Conservation (phyloP, 2,329 filamentous ascomycete genomes). For the Onygena corvina region DNA sequence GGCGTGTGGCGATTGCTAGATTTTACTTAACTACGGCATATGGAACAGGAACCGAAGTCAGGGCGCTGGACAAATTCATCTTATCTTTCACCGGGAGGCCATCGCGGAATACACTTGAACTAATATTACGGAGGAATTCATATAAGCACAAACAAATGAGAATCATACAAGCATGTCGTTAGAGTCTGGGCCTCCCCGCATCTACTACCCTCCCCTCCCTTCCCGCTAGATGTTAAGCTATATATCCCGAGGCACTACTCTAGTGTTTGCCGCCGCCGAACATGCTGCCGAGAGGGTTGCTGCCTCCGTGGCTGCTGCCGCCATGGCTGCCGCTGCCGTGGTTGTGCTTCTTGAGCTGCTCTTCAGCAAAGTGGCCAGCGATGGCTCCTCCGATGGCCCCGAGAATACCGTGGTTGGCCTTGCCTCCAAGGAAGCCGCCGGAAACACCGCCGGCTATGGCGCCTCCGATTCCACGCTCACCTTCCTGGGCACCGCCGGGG, state of each 20-base stretch:
- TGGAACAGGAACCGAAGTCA: too few species aligned
- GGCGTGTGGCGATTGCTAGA: too few species aligned
- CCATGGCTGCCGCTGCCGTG: constrained; percentile 21
- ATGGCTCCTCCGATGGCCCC: constrained; percentile 39
- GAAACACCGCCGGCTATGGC: constrained; percentile 37
- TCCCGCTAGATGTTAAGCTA: background rate
- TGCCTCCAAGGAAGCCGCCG: constrained; percentile 37
- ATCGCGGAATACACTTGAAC: too few species aligned
- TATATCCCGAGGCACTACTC: background rate
- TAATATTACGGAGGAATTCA: too few species aligned
- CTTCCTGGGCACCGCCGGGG: constrained; percentile 31
- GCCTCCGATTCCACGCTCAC: constrained; percentile 37
- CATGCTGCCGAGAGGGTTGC: constrained; percentile 4
- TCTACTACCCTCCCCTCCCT: background rate
- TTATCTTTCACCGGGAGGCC: too few species aligned
- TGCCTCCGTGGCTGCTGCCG: constrained; percentile 18
- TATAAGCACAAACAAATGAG: background rate
- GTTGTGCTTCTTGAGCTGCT: constrained; percentile 35
- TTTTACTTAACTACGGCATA: too few species aligned
- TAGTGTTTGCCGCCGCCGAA: constrained; percentile 2
- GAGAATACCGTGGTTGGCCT: constrained; percentile 38
- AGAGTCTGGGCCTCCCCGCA: background rate
- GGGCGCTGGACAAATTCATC: too few species aligned
- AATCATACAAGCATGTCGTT: constrained; percentile 4
- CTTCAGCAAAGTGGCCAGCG: constrained; percentile 35